phyloP scores from a whole-genome alignment of 2,329 filamentous ascomycete genomes.

The Onygena corvina region DNA sequence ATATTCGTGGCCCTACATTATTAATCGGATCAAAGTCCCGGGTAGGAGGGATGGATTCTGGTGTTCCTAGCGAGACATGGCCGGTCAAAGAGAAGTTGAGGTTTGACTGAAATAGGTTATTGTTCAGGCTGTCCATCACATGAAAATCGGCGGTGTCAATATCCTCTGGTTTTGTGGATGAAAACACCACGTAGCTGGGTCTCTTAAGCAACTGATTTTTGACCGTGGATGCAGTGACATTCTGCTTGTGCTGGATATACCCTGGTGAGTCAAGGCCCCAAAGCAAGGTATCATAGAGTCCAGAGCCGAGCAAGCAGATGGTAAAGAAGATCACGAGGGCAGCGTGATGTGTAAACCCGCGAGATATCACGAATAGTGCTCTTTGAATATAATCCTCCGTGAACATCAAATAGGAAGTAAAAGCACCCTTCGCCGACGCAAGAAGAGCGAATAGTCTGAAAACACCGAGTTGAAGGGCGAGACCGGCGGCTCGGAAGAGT shows the following conservation, averaged over 20 bases:
- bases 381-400: conserved; percentile 14
- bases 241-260: conserved; percentile 7
- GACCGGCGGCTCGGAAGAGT: conserved; percentile 13
- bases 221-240: conserved; percentile 9
- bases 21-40: conserved; percentile 3
- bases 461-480: conserved; percentile 10
- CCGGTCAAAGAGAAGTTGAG: conserved; percentile 13
- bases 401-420: conserved; percentile 14
- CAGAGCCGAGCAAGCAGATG: conserved; percentile 9
- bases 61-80: conserved; percentile 7
- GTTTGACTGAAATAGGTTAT: conserved; percentile 9
- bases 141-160: conserved; percentile 8
- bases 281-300: conserved; percentile 13
- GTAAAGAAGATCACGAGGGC: conserved; percentile 12
- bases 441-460: conserved; percentile 13
- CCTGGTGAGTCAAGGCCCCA: conserved; percentile 14
- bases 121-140: conserved; percentile 10
- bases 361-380: conserved; percentile 10
- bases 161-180: conserved; percentile 10
- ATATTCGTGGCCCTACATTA: conserved; percentile 11
- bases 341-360: conserved; percentile 12
- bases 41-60: conserved; percentile 10
- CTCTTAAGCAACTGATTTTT: conserved; percentile 8
- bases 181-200: conserved; percentile 12
- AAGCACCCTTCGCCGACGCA: conserved; percentile 10